Evolutionary conservation across 768 basidiomycete genomes (phyloP).

Genomic region (Tulasnella sp.): DNA sequence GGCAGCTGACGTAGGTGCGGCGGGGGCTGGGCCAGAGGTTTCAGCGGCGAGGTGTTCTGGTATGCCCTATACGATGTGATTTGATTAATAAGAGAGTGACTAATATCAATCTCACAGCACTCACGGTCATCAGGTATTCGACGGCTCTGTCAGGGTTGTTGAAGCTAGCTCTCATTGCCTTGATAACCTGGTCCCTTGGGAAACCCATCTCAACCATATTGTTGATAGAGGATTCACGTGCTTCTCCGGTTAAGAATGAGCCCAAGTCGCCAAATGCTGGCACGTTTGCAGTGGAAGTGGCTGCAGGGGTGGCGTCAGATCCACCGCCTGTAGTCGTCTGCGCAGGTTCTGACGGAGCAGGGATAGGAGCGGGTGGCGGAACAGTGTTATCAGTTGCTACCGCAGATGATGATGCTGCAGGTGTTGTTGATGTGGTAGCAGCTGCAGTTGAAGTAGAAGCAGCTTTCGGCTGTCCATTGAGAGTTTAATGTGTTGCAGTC

Average conservation of each 20-base stretch:
- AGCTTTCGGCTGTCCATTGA: conserved; percentile 16
- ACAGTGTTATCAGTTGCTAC: conserved; percentile 20
- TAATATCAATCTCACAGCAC: conserved; percentile 23
- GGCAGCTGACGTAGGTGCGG: conserved; percentile 28
- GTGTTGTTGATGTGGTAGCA: conserved; percentile 25
- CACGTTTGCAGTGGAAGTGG: conserved; percentile 23
- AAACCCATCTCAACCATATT: conserved; percentile 96
- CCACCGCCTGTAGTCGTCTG: too few relatives aligned
- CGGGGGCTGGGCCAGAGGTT: conserved; percentile 24
- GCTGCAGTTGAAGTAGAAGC: conserved; percentile 16
- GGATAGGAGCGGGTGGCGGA: conserved; percentile 20
- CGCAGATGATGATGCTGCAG: conserved; percentile 21
- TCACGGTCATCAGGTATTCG: conserved; percentile 90
- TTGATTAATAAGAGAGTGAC: conserved; percentile 15
- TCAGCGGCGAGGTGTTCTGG: conserved; percentile 54
- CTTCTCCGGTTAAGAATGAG: conserved; percentile 64
- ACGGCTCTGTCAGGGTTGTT: conserved; percentile 97
- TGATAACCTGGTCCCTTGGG: conserved; percentile 64
- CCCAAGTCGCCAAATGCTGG: conserved; percentile 35
- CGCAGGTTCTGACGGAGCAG: conserved; percentile 22
- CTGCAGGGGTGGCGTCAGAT: conserved; percentile 25
- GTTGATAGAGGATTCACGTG: conserved; percentile 59
- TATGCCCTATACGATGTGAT: conserved; percentile 46
- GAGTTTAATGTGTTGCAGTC: not conserved
- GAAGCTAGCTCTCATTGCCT: conserved; percentile 81